Evolutionary conservation across 1,284 basidiomycete species (phyloP).

Genomic region (Austroboletus niveus): DNA sequence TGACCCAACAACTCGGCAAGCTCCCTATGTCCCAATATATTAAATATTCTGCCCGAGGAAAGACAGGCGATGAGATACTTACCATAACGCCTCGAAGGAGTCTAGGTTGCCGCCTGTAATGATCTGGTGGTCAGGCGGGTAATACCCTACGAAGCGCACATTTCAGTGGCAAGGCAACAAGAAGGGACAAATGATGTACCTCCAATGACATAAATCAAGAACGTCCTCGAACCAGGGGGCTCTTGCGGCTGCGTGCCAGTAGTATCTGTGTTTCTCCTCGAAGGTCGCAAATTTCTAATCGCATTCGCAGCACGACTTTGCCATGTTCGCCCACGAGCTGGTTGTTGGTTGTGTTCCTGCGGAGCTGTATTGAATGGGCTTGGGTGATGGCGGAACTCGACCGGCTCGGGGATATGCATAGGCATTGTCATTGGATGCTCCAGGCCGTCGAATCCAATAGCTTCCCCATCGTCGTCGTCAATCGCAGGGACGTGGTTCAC

Average conservation of each 20-base stretch:
- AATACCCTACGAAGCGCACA: constrained; percentile 57
- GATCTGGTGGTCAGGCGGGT: constrained; percentile 82
- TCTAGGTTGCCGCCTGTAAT: constrained; percentile 74
- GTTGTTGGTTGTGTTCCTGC: constrained; percentile 19
- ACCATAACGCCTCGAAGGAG: constrained; percentile 77
- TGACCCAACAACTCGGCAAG: constrained; percentile 77
- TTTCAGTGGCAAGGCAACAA: constrained; percentile 5
- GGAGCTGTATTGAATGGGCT: constrained; percentile 10
- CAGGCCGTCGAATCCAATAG: constrained; percentile 25
- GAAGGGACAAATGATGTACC: constrained; percentile 39
- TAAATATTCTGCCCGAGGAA: background rate
- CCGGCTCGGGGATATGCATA: constrained; percentile 28
- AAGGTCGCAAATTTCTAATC: constrained; percentile 52
- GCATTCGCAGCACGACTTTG: constrained; percentile 54
- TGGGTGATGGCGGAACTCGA: constrained; percentile 19
- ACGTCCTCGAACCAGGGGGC: constrained; percentile 60
- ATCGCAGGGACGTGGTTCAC: constrained; percentile 9
- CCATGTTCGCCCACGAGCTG: constrained; percentile 39
- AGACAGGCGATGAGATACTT: constrained; percentile 27
- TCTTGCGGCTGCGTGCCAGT: constrained; percentile 28
- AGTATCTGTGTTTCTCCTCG: constrained; percentile 33
- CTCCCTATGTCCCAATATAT: constrained; percentile 45
- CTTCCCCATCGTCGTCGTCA: constrained; percentile 28
- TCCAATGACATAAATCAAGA: constrained; percentile 80
- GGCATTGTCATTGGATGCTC: constrained; percentile 27